These are phyloP conservation scores for Cryptococcus sp. DNA, from an alignment of 1,284 basidiomycete species.

Conservation along the genomic window DNA sequence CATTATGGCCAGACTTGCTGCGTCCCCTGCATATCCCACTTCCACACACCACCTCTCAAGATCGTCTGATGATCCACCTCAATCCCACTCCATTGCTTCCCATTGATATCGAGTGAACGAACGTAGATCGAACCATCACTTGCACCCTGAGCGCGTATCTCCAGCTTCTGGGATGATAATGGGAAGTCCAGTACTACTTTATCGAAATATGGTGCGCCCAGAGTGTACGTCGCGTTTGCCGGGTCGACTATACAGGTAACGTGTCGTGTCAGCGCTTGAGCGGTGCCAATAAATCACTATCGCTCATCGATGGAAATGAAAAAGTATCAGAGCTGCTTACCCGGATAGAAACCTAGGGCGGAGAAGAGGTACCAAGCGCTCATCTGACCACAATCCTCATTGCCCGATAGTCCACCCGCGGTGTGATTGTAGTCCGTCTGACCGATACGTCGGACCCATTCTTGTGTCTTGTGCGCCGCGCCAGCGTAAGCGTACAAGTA, in stretches of 20 bases:
- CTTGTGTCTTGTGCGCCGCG: constrained; percentile 68
- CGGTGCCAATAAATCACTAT: too few species aligned
- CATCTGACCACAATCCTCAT: constrained; percentile 89
- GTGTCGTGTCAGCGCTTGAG: not conserved
- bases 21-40: constrained; percentile 66
- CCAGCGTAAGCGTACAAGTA: constrained; percentile 75
- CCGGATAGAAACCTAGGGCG: constrained; percentile 79
- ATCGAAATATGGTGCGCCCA: constrained; percentile 76
- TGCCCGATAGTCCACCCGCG: constrained; percentile 55
- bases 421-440: constrained; percentile 66
- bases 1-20: constrained; percentile 54
- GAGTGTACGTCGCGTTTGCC: constrained; percentile 68
- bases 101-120: constrained; percentile 62
- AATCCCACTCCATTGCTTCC: constrained; percentile 53
- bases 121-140: constrained; percentile 61
- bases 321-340: constrained; percentile 10
- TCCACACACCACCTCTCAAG: constrained; percentile 57
- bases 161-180: constrained; percentile 52
- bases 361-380: constrained; percentile 83
- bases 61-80: constrained; percentile 64
- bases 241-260: constrained; percentile 63
- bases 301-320: not conserved
- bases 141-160: constrained; percentile 61
- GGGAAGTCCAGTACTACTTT: constrained; percentile 63
- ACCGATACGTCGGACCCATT: constrained; percentile 68